Percentiles rank a stretch among this genome's conserved stretches.
These are phyloP conservation scores for Malus sylvestris DNA, from an alignment of 306 rosid species.

Conservation along the genomic window DNA sequence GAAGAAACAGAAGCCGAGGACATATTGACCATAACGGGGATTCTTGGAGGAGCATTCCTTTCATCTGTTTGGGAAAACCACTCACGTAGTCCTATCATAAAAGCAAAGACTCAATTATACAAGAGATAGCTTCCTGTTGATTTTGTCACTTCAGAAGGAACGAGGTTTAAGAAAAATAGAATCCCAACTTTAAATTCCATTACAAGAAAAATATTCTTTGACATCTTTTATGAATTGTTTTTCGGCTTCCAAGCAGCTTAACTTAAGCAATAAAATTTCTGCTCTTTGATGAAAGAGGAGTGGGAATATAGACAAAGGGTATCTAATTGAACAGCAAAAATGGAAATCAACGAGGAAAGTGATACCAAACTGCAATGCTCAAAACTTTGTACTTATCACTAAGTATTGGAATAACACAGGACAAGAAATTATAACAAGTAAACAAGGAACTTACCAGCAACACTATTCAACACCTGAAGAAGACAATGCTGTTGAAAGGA, in stretches of 20 bases:
- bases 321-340: neutral
- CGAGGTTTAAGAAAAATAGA: neutral
- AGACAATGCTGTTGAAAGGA: constrained; percentile 98
- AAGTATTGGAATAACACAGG: neutral
- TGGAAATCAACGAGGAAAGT: neutral
- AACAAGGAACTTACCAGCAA: constrained; percentile 68
- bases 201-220: neutral
- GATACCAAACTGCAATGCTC: neutral
- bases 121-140: neutral
- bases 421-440: neutral
- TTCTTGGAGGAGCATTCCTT: constrained; percentile 89
- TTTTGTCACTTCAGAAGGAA: neutral
- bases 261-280: neutral
- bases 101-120: neutral
- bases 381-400: neutral
- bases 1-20: constrained; percentile 70
- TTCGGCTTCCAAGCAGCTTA: neutral
- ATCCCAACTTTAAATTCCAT: neutral
- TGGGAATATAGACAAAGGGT: neutral
- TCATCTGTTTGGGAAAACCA: constrained; percentile 96
- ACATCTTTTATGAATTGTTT: neutral
- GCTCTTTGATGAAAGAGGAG: neutral
- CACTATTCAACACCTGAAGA: constrained; percentile 91
- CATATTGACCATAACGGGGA: constrained; percentile 99
- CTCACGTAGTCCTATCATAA: constrained; percentile 76